Percentiles rank a stretch among this genome's conserved stretches.
These are phyloP conservation scores for Diutina rugosa DNA, from an alignment of 1,139 yeast species.

Conservation along the genomic window DNA sequence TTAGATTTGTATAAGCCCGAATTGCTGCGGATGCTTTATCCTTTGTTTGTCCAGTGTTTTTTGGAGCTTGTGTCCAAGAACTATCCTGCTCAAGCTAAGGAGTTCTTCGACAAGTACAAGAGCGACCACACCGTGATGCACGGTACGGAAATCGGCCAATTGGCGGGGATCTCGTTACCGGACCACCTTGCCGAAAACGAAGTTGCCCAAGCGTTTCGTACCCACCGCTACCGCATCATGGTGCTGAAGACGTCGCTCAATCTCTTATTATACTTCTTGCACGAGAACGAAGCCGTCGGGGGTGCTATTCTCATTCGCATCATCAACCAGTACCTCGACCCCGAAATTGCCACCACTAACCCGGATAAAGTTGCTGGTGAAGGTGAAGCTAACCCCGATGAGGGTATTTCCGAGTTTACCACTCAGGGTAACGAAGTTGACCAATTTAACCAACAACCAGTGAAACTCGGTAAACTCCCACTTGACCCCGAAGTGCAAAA, in stretches of 20 bases:
- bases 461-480: slow-evolving; percentile 75
- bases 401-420: slow-evolving; percentile 46
- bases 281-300: slow-evolving; percentile 87
- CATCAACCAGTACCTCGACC: slow-evolving; percentile 75
- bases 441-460: slow-evolving; percentile 56
- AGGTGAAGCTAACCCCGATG: slow-evolving; percentile 42
- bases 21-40: slow-evolving; percentile 69
- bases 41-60: slow-evolving; percentile 81
- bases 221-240: slow-evolving; percentile 59
- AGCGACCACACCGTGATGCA: slow-evolving; percentile 68
- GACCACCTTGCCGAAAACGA: slow-evolving; percentile 79
- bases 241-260: slow-evolving; percentile 82
- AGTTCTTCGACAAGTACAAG: slow-evolving; percentile 63
- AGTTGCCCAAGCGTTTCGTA: slow-evolving; percentile 62
- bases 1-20: slow-evolving; percentile 89
- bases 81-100: slow-evolving; percentile 47
- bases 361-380: slow-evolving; percentile 32
- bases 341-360: slow-evolving; percentile 37
- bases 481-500: slow-evolving; percentile 73
- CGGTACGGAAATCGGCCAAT: slow-evolving; percentile 58
- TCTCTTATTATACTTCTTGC: slow-evolving; percentile 70
- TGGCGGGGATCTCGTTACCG: slow-evolving; percentile 63
- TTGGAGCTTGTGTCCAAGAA: slow-evolving; percentile 63
- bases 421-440: slow-evolving; percentile 36
- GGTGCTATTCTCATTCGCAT: slow-evolving; percentile 80